Conservation (phyloP, 192 early-diverging fungal genomes). For the Geosiphon pyriformis region DNA sequence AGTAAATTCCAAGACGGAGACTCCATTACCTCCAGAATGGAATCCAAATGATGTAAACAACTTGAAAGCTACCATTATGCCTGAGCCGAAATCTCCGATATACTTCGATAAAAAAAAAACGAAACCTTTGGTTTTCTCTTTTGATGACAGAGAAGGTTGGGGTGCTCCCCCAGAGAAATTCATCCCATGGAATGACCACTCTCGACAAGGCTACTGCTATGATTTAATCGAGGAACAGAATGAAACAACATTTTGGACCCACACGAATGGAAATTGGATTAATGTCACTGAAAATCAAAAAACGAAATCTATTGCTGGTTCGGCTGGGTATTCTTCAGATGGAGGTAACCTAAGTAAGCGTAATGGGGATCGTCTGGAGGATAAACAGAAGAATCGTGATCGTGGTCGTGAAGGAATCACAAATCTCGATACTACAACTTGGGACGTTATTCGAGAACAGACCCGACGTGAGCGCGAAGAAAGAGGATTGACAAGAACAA, state of each 20-base stretch:
- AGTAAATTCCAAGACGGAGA: neutral
- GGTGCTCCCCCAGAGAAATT: slow-evolving; percentile 21
- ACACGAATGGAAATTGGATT: slow-evolving; percentile 23
- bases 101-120: slow-evolving; percentile 9
- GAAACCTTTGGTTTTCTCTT: neutral
- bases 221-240: slow-evolving; percentile 31
- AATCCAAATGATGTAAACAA: neutral
- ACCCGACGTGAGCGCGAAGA: neutral
- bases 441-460: neutral
- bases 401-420: too few relatives aligned
- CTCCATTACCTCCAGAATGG: slow-evolving; percentile 4
- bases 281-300: slow-evolving; percentile 2
- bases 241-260: slow-evolving; percentile 28
- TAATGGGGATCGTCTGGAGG: neutral
- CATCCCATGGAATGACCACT: slow-evolving; percentile 26
- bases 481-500: neutral
- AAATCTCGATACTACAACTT: neutral
- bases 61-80: neutral
- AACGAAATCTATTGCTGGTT: neutral
- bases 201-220: slow-evolving; percentile 27
- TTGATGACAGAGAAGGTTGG: slow-evolving; percentile 27
- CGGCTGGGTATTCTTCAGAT: neutral
- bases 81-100: slow-evolving; percentile 14
- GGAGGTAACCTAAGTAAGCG: neutral
- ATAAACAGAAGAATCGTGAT: neutral